Evolutionary conservation across 2,329 filamentous ascomycete species (phyloP), one percentile per base, ranked within the genome.

Genomic region (Cadophora luteo-olivacea): DNA sequence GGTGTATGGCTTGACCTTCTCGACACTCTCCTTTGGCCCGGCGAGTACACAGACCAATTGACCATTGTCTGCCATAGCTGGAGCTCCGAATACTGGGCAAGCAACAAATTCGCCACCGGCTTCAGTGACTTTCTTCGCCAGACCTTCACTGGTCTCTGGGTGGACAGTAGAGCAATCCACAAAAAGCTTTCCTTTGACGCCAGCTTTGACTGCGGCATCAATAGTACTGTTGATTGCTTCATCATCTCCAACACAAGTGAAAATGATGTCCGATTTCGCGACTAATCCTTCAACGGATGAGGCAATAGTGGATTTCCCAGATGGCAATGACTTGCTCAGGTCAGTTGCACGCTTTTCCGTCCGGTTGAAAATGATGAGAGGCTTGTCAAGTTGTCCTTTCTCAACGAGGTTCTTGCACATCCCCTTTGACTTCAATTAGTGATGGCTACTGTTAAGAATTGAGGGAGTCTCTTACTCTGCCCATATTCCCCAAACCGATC

Each of bases 401-500:
- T 91, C 85, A 11, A 91, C 89, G 48, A 97, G 83, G 78, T 97
- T 97, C 80, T 90, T 91, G 81, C 85, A 88, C 92, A 97, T 97
- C 71, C 91, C 93, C 74, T 77, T 45, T 6, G 3, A 19, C 9
- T 29, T 51, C 12, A n/a, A 33, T 69, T 52, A 66, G 54, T 49
- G 36, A 14, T 64, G 32, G 36, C 22, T 67, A n/a, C 54, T 51
- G 61, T 24, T 24, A 16, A 19, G 24, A 14, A 32, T 36, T 61
- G 12, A 49, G 29, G 60, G 33, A n/a, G 36, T 5, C 22, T 80
- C 87, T 82, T 82, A 91, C 92, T 77, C 90, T 86, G 73, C 92
- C 94, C 89, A 97, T 97, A 79, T 97, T 97, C 64, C 93, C 93
- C 62, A 97, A 85, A 67, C 94, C 93, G 65, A 97, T 88, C 88